Evolutionary conservation across 2,329 filamentous ascomycete genomes (phyloP).

Genomic region (Ascochyta lentis): DNA sequence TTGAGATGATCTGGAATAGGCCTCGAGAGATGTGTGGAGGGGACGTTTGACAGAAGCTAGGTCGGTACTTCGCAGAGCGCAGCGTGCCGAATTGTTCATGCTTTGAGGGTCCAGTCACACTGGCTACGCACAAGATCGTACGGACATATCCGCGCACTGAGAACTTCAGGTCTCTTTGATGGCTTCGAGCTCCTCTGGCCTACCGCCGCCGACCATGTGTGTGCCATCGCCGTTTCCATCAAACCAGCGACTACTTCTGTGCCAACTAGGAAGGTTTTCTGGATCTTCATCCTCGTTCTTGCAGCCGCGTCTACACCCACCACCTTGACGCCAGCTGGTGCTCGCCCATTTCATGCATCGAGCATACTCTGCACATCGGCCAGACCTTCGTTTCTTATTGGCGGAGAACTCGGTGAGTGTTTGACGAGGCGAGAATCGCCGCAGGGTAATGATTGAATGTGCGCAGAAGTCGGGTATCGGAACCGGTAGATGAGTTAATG

Average conservation of each 20-base stretch:
- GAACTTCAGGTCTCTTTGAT: conserved; percentile 11
- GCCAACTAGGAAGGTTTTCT: conserved; percentile 43
- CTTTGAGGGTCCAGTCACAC: not conserved
- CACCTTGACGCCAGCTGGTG: conserved; percentile 37
- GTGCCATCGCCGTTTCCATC: conserved; percentile 37
- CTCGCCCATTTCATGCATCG: conserved; percentile 46
- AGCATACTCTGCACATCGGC: conserved; percentile 40
- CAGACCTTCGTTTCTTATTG: conserved; percentile 29
- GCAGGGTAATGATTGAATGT: conserved; percentile 40
- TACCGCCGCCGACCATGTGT: conserved; percentile 40
- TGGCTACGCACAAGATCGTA: not conserved
- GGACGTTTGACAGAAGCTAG: not conserved
- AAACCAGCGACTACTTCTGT: conserved; percentile 42
- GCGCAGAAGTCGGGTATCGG: conserved; percentile 41
- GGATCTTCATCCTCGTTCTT: conserved; percentile 44
- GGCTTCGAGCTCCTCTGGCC: conserved; percentile 20
- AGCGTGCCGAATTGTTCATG: not conserved
- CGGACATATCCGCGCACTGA: not conserved
- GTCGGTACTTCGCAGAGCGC: not conserved
- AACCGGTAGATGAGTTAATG: conserved; percentile 33
- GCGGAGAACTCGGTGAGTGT: conserved; percentile 31
- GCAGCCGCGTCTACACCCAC: conserved; percentile 42
- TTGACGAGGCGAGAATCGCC: conserved; percentile 35
- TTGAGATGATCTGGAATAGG: not conserved
- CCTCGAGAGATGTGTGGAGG: not conserved